These are phyloP conservation scores for Talaromyces sp. DNA, from an alignment of 2,329 filamentous ascomycete genomes.

Conservation along the genomic window DNA sequence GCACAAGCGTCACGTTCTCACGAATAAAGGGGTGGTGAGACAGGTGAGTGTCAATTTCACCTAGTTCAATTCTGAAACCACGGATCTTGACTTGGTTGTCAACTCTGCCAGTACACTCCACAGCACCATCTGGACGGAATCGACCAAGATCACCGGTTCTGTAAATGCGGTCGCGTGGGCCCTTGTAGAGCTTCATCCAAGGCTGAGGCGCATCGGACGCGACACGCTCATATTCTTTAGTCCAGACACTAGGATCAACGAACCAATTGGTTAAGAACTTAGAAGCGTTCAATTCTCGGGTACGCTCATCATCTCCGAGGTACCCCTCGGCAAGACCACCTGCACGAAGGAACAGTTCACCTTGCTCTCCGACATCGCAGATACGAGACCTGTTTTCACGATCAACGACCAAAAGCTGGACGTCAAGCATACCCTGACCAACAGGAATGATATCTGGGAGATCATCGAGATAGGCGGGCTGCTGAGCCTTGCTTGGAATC, in stretches of 20 bases:
- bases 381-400: constrained; percentile 67
- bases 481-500: constrained; percentile 21
- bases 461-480: constrained; percentile 6
- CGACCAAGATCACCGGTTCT: constrained; percentile 82
- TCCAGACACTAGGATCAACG: constrained; percentile 71
- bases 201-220: constrained; percentile 61
- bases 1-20: constrained; percentile 83
- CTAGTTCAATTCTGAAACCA: constrained; percentile 92
- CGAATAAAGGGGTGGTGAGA: constrained; percentile 73
- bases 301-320: constrained; percentile 45
- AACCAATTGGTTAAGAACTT: constrained; percentile 92
- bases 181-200: constrained; percentile 78
- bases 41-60: constrained; percentile 86
- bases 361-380: constrained; percentile 78
- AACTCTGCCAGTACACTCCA: constrained; percentile 76
- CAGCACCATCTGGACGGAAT: constrained; percentile 70
- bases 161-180: constrained; percentile 84
- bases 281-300: constrained; percentile 63
- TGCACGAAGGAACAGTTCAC: constrained; percentile 81
- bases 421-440: constrained; percentile 83
- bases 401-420: constrained; percentile 84
- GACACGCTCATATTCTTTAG: constrained; percentile 62
- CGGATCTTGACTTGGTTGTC: constrained; percentile 95
- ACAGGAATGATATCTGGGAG: constrained; percentile 2
- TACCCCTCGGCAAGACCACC: constrained; percentile 85